These are phyloP conservation scores for Postia placenta DNA, from an alignment of 768 basidiomycete genomes.

Conservation along the genomic window DNA sequence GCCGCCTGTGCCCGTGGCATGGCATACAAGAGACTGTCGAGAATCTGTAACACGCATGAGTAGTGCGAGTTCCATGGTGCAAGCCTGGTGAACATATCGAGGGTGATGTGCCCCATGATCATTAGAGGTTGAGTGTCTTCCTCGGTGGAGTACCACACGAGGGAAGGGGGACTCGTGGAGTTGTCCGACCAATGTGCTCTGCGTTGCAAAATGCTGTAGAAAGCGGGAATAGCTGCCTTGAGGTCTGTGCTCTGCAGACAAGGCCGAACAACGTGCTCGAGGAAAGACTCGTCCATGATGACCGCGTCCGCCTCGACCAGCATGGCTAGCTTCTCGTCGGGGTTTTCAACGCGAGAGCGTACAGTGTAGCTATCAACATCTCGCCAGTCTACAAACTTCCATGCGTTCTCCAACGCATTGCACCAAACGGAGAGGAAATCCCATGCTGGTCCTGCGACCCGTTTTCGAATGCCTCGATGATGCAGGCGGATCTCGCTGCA, in stretches of 20 bases:
- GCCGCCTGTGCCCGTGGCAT: neutral
- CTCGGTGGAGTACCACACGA: neutral
- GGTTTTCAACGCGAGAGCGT: neutral
- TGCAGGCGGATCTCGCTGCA: neutral
- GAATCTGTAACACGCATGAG: neutral
- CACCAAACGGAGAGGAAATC: neutral
- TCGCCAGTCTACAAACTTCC: neutral
- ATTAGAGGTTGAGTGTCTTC: neutral
- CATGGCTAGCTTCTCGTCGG: neutral
- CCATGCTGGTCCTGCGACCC: neutral
- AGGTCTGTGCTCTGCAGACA: neutral
- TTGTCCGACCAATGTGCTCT: neutral
- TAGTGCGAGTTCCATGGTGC: neutral
- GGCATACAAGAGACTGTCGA: neutral
- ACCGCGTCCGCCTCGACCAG: constrained; percentile 8
- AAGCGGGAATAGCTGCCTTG: neutral
- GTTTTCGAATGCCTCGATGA: too few relatives aligned
- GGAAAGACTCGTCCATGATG: constrained; percentile 14
- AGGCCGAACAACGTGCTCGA: constrained; percentile 8
- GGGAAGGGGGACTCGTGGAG: neutral
- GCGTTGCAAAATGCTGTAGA: neutral
- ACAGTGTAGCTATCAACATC: neutral
- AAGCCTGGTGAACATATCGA: neutral
- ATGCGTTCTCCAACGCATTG: neutral
- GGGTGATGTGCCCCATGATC: neutral